phyloP scores from a whole-genome alignment of 2,329 filamentous ascomycete genomes.

The Proliferodiscus dingleyae region DNA sequence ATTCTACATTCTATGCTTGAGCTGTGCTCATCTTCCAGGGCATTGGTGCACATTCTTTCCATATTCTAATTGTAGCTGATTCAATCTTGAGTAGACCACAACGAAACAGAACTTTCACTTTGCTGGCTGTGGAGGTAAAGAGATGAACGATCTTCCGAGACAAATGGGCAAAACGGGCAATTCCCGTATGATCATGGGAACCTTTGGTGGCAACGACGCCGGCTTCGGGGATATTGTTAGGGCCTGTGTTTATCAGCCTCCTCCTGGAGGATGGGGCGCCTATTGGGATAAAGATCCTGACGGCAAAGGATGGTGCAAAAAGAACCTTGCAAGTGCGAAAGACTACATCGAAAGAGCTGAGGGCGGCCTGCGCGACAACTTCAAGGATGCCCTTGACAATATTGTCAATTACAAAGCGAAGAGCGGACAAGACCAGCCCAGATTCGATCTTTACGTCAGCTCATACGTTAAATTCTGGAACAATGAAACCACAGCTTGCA shows the following conservation, averaged over 20 bases:
- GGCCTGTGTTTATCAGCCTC: background rate
- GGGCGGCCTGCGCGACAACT: background rate
- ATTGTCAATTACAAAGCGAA: background rate
- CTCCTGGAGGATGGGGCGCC: background rate
- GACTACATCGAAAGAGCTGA: background rate
- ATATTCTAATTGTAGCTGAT: too few species aligned
- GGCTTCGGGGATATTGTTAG: background rate
- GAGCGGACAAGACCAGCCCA: too few species aligned
- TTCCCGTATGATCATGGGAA: background rate
- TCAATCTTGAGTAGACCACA: too few species aligned
- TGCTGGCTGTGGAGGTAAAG: conserved; percentile 4
- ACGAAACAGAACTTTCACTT: conserved; percentile 2
- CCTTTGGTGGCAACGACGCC: background rate
- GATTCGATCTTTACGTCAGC: background rate
- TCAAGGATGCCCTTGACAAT: background rate
- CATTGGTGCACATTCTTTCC: too few species aligned
- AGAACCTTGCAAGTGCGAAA: background rate
- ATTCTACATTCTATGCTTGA: too few species aligned
- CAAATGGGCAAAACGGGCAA: background rate
- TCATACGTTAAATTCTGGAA: background rate
- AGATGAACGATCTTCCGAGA: conserved; percentile 4
- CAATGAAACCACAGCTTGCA: background rate
- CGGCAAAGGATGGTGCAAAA: background rate
- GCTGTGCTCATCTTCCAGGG: too few species aligned
- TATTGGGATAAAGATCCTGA: background rate